A percentile compares a stretch with the other conserved stretches of the same genome.
These are phyloP conservation scores for Oxytropis ochrocephala DNA, from an alignment of 306 rosid genomes.

Conservation along the genomic window DNA sequence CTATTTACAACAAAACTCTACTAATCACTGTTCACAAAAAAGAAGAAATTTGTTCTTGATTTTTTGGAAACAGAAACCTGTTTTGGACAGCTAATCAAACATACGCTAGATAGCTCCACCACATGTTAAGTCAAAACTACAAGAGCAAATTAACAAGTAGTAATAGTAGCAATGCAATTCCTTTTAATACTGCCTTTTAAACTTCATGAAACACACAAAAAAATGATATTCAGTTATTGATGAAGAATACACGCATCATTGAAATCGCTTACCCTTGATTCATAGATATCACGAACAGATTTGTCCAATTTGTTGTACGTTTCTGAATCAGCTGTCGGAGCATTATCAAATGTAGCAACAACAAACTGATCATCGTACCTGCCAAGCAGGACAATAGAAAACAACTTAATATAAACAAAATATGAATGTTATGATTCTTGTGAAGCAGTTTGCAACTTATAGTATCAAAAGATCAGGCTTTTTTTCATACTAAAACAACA, in stretches of 20 bases:
- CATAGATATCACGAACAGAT: constrained; percentile 63
- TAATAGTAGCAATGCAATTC: constrained; percentile 1
- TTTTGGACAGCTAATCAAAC: too few relatives aligned
- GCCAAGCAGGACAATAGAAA: constrained; percentile 20
- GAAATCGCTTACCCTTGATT: constrained; percentile 65
- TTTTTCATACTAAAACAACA: not conserved
- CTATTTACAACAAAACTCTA: too few relatives aligned
- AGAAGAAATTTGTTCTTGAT: too few relatives aligned
- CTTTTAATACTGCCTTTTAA: not conserved
- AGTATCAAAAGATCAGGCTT: constrained; percentile 11
- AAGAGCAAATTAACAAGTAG: constrained; percentile 11
- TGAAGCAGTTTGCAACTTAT: not conserved
- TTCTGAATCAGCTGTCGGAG: constrained; percentile 94
- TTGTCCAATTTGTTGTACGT: constrained; percentile 58
- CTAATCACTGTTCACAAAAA: not conserved
- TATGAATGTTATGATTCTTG: constrained; percentile 9
- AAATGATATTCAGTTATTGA: not conserved
- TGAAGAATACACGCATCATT: not conserved
- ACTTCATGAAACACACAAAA: not conserved
- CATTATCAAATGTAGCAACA: constrained; percentile 76
- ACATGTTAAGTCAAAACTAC: constrained; percentile 4
- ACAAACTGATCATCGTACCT: constrained; percentile 78
- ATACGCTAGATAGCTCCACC: not conserved
- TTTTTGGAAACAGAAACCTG: too few relatives aligned
- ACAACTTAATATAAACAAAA: constrained; percentile 12